Evolutionary conservation across 306 rosid genomes (phyloP), one percentile per base, ranked within the genome.

Genomic region (Canavalia ensiformis): DNA sequence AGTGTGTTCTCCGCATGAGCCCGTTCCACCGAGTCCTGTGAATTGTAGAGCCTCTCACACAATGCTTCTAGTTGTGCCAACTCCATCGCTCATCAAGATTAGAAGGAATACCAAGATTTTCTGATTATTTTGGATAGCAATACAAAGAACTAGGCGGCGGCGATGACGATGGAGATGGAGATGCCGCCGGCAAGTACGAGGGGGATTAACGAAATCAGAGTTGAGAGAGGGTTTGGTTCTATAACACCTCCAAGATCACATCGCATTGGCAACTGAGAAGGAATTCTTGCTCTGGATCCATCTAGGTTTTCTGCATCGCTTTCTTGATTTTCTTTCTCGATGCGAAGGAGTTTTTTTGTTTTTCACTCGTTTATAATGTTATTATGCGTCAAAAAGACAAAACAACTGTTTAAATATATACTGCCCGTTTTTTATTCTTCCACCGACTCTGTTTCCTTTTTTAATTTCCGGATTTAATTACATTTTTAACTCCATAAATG

Each of bases 1-100:
- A 85, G 68, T 30, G 91, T 88, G 75, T 83, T 88, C 88, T 88
- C 91, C 46, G 91, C 91, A 39, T 85, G 91, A 83, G 89, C 89
- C 3, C 91, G 81, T 74, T 88, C 91, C 66, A 88, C 88, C 28
- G 91, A 86, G 72, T 88, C 91, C 78, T 88, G 91, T n/a, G 91
- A 88, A 74, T 88, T 88, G 81, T 88, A 88, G 2, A 88, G 91
- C 83, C 91, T 83, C 65, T 88, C 91, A 25, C 91, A 88, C 83
- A 88, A 77, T n/a, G 84, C 87, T 83, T 88, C 91, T 7, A 88
- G 84, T 47, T 88, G 91, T 13, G 89, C 91, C 82, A 88, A 77
- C 90, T 87, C 90, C 90, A 87, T 87, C 68, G 78, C 4, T 8
- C 2, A 7, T 18, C 57, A 13, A 54, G 72, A 68, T 44, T 41